Evolutionary conservation across 768 basidiomycete species (phyloP).

Genomic region (Lentinula raphanica): DNA sequence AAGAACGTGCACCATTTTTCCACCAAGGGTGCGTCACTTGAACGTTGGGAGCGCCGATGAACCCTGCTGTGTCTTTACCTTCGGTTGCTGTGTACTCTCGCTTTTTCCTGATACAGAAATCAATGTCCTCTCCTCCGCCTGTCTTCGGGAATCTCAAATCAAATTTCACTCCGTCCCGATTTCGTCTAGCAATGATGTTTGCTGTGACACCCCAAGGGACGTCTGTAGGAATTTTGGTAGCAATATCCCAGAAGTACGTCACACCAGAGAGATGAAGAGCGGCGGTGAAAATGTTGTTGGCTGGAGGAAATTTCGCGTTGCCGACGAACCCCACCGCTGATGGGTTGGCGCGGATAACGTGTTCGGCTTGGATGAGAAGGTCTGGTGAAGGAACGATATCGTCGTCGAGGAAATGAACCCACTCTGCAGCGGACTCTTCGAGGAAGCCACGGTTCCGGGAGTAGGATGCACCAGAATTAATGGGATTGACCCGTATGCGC

Average conservation of each 20-base stretch:
- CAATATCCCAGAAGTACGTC: conserved; percentile 60
- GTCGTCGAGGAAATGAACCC: conserved; percentile 59
- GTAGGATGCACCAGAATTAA: conserved; percentile 47
- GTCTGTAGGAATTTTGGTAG: conserved; percentile 39
- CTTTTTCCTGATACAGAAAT: conserved; percentile 50
- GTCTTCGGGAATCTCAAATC: conserved; percentile 52
- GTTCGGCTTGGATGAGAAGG: conserved; percentile 42
- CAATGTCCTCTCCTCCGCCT: conserved; percentile 60
- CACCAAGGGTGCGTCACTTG: conserved; percentile 57
- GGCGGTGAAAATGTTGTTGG: conserved; percentile 43
- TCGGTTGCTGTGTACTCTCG: conserved; percentile 31
- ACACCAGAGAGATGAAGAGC: conserved; percentile 54
- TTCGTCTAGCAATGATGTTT: conserved; percentile 47
- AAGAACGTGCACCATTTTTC: conserved; percentile 38
- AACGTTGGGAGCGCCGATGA: conserved; percentile 43
- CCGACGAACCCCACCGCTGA: conserved; percentile 52
- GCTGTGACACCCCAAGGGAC: conserved; percentile 63
- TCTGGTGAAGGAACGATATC: conserved; percentile 40
- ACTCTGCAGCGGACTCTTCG: conserved; percentile 53
- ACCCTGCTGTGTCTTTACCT: conserved; percentile 33
- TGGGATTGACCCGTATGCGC: conserved; percentile 45
- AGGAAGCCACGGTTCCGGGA: conserved; percentile 52
- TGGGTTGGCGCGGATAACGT: conserved; percentile 39
- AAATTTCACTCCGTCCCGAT: conserved; percentile 41
- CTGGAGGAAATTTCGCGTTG: conserved; percentile 42